Evolutionary conservation across 805 yeast species (phyloP).

Genomic region (Hanseniaspora taiwanica): DNA sequence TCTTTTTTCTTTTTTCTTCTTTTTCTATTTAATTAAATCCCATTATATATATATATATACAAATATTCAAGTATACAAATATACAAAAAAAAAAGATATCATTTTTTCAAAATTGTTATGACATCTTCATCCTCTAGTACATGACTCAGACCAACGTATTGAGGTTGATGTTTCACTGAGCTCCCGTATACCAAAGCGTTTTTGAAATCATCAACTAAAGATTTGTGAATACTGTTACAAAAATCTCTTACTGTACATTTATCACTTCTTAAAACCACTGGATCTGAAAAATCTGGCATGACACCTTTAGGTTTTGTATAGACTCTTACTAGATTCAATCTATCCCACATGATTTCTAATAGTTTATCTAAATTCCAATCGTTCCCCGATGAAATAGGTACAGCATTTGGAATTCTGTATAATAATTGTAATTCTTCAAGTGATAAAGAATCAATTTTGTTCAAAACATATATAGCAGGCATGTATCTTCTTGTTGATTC

Average conservation of each 20-base stretch:
- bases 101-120: slow-evolving; percentile 80
- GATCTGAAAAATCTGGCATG: slow-evolving; percentile 88
- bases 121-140: slow-evolving; percentile 90
- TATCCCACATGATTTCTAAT: slow-evolving; percentile 90
- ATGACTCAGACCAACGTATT: slow-evolving; percentile 82
- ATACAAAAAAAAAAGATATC: slow-evolving; percentile 5
- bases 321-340: slow-evolving; percentile 80
- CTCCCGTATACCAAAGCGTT: slow-evolving; percentile 87
- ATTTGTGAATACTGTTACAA: slow-evolving; percentile 92
- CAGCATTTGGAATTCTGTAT: slow-evolving; percentile 90
- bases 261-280: slow-evolving; percentile 78
- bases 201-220: slow-evolving; percentile 84
- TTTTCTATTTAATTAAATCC: background rate
- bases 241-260: slow-evolving; percentile 86
- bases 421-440: slow-evolving; percentile 84
- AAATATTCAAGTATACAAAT: background rate
- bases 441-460: slow-evolving; percentile 91
- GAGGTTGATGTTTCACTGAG: slow-evolving; percentile 96
- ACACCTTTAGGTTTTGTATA: slow-evolving; percentile 95
- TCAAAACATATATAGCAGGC: slow-evolving; percentile 88
- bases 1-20: background rate
- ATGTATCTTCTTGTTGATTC: slow-evolving; percentile 83
- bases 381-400: slow-evolving; percentile 89
- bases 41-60: background rate
- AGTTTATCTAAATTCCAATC: slow-evolving; percentile 97